Evolutionary conservation across 345 rosid species (phyloP), one percentile per base, ranked within the genome.

Genomic region (Citrus glauca): DNA sequence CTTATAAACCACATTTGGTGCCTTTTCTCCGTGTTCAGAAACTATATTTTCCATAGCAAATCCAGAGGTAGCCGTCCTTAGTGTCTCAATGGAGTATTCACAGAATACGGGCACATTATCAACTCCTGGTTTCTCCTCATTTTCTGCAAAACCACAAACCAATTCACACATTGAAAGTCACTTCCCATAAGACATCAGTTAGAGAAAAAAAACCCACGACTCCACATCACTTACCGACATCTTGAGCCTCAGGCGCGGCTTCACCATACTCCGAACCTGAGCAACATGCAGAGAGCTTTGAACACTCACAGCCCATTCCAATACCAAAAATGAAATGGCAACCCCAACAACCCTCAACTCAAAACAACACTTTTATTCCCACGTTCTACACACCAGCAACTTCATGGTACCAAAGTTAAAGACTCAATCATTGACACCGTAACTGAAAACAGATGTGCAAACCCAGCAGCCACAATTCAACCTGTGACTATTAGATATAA

Each of bases 1-100:
- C 85, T 85, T 90, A 42, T 91, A 95, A 45, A 95, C 98, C 40
- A 95, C 91, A 85, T 95, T 95, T 11, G 97, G 96, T 72, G 99
- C 98, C 81, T 89, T 95, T 78, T 90, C 98, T 68, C 99, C 98
- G 45, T 94, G 92, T 78, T 92, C 99, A 7, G 99, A 95, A 9
- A 95, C 99, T 73, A 95, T 95, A 65, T 89, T 92, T 83, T 93
- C 98, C 45, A 87, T 87, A n/a, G 97, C 86, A 77, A 93, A 95
- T 86, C 94, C 94, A 71, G 90, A 91, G 28, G 99, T 93, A 8
- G 99, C 99, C 2, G 83, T 78, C 82, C 81, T 92, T 56, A 95
- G 90, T 78, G 93, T 95, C 60, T 93, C 90, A 32, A 91, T 28
- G 1, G 97, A 86, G 78, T 84, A 95, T 76, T 93, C 98, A 5